A percentile compares a stretch with the other conserved stretches of the same genome.
These are phyloP conservation scores for Condylostoma magnum DNA, from an alignment of 169 alveolate species.

Conservation along the genomic window DNA sequence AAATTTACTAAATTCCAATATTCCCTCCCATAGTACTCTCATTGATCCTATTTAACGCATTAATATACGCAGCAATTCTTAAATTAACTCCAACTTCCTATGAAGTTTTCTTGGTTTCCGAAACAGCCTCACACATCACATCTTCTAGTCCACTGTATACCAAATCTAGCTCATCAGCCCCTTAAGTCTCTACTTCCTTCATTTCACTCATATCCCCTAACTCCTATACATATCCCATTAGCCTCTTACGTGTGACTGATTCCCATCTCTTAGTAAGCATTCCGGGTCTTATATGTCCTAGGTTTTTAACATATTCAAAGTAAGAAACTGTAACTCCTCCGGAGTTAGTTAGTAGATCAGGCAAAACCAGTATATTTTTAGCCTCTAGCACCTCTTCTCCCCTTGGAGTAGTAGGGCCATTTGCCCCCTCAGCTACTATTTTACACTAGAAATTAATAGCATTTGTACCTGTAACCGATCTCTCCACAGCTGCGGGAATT, in stretches of 20 bases:
- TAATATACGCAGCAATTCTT: conserved; percentile 67
- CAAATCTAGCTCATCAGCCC: conserved; percentile 41
- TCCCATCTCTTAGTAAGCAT: conserved; percentile 68
- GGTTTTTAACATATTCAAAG: conserved; percentile 76
- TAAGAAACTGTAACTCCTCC: conserved; percentile 81
- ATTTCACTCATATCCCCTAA: too few relatives aligned
- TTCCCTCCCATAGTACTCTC: conserved; percentile 1
- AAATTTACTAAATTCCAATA: conserved; percentile 11
- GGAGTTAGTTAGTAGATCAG: conserved; percentile 66
- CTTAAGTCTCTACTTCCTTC: too few relatives aligned
- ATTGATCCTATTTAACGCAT: conserved; percentile 59
- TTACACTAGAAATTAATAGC: conserved; percentile 57
- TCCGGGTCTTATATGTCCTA: conserved; percentile 69
- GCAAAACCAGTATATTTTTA: conserved; percentile 62
- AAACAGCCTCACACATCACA: conserved; percentile 60
- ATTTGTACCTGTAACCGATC: conserved; percentile 41
- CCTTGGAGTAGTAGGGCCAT: conserved; percentile 65
- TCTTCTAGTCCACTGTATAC: conserved; percentile 83
- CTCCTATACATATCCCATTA: too few relatives aligned
- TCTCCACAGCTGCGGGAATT: conserved; percentile 59
- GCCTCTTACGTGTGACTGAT: too few relatives aligned
- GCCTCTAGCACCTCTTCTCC: conserved; percentile 53
- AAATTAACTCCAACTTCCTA: conserved; percentile 30
- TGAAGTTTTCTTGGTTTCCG: conserved; percentile 48
- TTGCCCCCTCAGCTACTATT: conserved; percentile 69